These are phyloP conservation scores for Camelina sativa DNA, from an alignment of 345 rosid species.

Conservation along the genomic window DNA sequence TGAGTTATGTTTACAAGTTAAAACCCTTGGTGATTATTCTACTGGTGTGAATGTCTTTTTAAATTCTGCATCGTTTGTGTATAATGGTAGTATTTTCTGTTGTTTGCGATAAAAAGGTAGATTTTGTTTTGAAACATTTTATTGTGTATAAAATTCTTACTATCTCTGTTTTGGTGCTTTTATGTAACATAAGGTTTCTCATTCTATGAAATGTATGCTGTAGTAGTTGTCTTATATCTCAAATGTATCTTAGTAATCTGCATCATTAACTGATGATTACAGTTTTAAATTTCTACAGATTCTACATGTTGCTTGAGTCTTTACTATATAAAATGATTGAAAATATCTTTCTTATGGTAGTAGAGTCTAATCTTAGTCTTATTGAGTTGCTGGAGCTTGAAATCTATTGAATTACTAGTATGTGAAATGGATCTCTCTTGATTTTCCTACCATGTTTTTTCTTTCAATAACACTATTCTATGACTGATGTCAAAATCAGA, in stretches of 20 bases:
- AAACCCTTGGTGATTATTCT: not conserved
- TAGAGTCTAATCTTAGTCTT: not conserved
- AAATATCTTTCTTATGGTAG: not conserved
- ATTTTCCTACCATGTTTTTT: not conserved
- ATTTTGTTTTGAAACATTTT: not conserved
- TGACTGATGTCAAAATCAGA: not conserved
- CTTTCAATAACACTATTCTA: not conserved
- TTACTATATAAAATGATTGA: not conserved
- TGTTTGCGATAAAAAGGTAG: not conserved
- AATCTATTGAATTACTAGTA: not conserved
- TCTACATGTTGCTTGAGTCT: not conserved
- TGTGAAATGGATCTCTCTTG: not conserved
- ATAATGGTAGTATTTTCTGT: too few species aligned
- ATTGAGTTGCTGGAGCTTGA: not conserved
- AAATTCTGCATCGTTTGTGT: not conserved
- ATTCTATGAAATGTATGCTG: not conserved
- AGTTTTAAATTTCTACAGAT: not conserved
- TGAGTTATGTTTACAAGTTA: not conserved
- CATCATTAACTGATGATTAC: not conserved
- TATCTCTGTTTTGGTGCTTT: not conserved
- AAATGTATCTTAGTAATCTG: not conserved
- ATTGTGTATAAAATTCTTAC: not conserved
- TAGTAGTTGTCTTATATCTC: not conserved
- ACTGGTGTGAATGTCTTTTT: too few species aligned
- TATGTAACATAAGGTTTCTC: not conserved